Conservation (phyloP, 805 yeast genomes). For the Dipodascopsis tothii region DNA sequence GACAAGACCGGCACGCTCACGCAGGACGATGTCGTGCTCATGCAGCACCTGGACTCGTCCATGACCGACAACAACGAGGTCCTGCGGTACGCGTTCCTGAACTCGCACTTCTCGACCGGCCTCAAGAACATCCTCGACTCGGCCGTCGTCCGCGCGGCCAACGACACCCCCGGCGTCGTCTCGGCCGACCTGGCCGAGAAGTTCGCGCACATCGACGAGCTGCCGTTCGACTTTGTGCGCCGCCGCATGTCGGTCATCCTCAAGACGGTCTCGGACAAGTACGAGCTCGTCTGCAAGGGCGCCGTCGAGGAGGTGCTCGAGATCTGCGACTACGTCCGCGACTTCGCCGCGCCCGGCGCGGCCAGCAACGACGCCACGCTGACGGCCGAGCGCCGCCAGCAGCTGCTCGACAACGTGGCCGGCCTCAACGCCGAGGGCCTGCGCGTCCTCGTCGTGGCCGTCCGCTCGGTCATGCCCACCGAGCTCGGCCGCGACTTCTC, state of each 20-base stretch:
- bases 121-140: slow-evolving; percentile 19
- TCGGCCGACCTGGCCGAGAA: slow-evolving; percentile 12
- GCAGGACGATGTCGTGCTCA: slow-evolving; percentile 24
- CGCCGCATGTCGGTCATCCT: slow-evolving; percentile 21
- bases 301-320: slow-evolving; percentile 22
- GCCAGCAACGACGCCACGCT: slow-evolving; percentile 4
- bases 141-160: slow-evolving; percentile 18
- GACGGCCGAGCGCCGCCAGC: slow-evolving; percentile 1
- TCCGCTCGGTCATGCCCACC: slow-evolving; percentile 9
- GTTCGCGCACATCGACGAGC: slow-evolving; percentile 15
- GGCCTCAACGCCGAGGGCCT: slow-evolving; percentile 18
- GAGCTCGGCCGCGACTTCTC: slow-evolving; percentile 16
- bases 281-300: slow-evolving; percentile 21
- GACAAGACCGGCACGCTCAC: slow-evolving; percentile 47
- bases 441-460: slow-evolving; percentile 20
- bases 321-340: slow-evolving; percentile 14
- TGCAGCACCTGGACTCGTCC: slow-evolving; percentile 15
- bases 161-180: slow-evolving; percentile 5
- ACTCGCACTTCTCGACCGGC: slow-evolving; percentile 20
- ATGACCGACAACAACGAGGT: slow-evolving; percentile 12
- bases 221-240: slow-evolving; percentile 22
- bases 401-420: slow-evolving; percentile 12
- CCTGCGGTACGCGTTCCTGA: slow-evolving; percentile 14
- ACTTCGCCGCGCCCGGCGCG: slow-evolving; percentile 7
- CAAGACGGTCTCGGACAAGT: slow-evolving; percentile 5